Conservation (phyloP, 2,329 filamentous ascomycete genomes). For the Fusarium sp. region DNA sequence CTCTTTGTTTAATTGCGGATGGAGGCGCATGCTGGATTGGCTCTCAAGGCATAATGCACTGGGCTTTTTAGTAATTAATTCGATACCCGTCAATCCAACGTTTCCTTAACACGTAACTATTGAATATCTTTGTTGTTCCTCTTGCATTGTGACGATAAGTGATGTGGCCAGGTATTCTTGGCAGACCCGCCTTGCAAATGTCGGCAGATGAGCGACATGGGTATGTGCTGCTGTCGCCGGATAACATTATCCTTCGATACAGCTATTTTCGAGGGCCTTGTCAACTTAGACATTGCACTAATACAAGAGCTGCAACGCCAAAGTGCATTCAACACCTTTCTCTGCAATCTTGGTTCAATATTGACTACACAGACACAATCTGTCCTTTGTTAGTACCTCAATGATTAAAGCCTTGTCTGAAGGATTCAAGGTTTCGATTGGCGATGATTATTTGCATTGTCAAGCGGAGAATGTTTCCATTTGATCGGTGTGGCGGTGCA, state of each 20-base stretch:
- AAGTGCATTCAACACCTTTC: not conserved
- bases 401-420: not conserved
- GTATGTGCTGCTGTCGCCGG: not conserved
- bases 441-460: constrained; percentile 15
- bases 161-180: not conserved
- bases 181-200: not conserved
- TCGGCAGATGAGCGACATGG: constrained; percentile 30
- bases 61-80: constrained; percentile 49
- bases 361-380: not conserved
- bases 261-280: not conserved
- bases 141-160: not conserved
- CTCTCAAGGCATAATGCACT: constrained; percentile 44
- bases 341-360: not conserved
- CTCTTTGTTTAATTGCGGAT: constrained; percentile 38
- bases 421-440: constrained; percentile 8
- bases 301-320: not conserved
- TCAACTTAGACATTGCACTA: not conserved
- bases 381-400: not conserved
- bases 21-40: constrained; percentile 45
- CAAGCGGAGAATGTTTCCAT: not conserved
- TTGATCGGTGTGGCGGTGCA: constrained; percentile 34
- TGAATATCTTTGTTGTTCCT: not conserved
- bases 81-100: constrained; percentile 50
- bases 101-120: constrained; percentile 21
- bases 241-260: not conserved